Evolutionary conservation across 2,329 filamentous ascomycete species (phyloP), one percentile per base, ranked within the genome.

Genomic region (Aspergillus hiratsukae): DNA sequence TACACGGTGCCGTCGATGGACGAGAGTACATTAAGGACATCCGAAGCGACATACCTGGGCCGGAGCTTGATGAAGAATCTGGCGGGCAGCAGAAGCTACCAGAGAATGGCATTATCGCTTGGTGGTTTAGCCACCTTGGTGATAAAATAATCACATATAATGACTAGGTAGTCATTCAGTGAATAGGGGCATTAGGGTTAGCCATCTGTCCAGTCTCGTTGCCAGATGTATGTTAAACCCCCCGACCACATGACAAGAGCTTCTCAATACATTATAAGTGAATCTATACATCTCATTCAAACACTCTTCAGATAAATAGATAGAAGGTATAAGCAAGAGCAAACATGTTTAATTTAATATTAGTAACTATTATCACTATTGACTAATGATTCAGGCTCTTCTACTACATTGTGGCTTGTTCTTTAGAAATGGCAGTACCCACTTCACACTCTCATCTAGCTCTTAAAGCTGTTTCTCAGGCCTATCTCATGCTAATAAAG

Each of bases 41-140:
- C 21, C 40, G 25, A 52, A 43, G 51, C 19, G 29, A 11, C 1
- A 49, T 11, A n/a, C 14, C 31, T 19, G n/a, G 17, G 4, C 8
- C 28, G 19, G 51, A 27, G 11, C 11, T 41, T 17, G 5, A 29
- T 29, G 11, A 19, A 6, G 29, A 27, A 25, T 21, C 1, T 11
- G 19, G 31, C 14, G 31, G n/a, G 43, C 48, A 28, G 52, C 55
- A 56, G 23, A 51, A 14, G 25, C 45, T 63, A 11, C 56, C 61
- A 23, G 23, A 48, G 6, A 1, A 41, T 45, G 53, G 60, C 2
- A 61, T 21, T 17, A 53, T 62, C 7, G 29, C 45, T 29, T 62
- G 58, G 58, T 59, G 60, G 58, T 57, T 54, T 57, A 27, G 60
- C 21, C 27, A 45, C 10, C 1, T 52, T 21, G 58, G 53, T 8